phyloP scores from a whole-genome alignment of 1,139 yeast species.

The Zygosaccharomyces pseudobailii region DNA sequence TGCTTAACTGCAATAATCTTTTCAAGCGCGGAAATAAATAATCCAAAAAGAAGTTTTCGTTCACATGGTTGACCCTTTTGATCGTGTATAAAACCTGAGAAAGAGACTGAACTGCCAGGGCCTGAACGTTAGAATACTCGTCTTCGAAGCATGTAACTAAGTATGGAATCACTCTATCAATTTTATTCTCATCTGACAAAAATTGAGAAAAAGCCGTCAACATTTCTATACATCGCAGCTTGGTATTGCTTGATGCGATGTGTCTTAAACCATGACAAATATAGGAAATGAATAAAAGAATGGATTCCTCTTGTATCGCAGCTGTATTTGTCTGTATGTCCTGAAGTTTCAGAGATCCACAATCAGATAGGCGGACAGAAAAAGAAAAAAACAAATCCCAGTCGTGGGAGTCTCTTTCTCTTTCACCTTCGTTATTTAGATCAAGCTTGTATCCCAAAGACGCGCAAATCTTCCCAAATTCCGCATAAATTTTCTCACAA shows the following conservation, averaged over 20 bases:
- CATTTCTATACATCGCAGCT: constrained; percentile 70
- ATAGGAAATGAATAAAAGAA: constrained; percentile 59
- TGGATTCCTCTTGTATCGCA: constrained; percentile 41
- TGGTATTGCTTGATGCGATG: constrained; percentile 55
- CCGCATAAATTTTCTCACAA: constrained; percentile 53
- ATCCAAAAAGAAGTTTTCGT: constrained; percentile 71
- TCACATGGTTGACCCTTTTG: constrained; percentile 67
- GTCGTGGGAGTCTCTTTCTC: neutral
- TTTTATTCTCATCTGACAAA: constrained; percentile 73
- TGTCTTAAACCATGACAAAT: constrained; percentile 64
- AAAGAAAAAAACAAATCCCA: constrained; percentile 5
- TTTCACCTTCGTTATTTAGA: neutral
- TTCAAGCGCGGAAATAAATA: constrained; percentile 72
- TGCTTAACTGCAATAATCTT: constrained; percentile 38
- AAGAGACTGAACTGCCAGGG: constrained; percentile 50
- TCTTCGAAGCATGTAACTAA: constrained; percentile 50
- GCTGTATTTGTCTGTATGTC: neutral
- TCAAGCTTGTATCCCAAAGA: constrained; percentile 42
- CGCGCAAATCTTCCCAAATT: constrained; percentile 48
- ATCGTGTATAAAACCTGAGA: constrained; percentile 63
- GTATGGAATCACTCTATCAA: constrained; percentile 83
- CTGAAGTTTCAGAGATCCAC: constrained; percentile 13
- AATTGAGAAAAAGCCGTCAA: constrained; percentile 72
- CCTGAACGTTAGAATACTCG: constrained; percentile 57
- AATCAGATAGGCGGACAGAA: constrained; percentile 4